Percentiles rank a stretch among this genome's conserved stretches.
Conservation (phyloP, 805 yeast species). For the Suhomyces emberorum region DNA sequence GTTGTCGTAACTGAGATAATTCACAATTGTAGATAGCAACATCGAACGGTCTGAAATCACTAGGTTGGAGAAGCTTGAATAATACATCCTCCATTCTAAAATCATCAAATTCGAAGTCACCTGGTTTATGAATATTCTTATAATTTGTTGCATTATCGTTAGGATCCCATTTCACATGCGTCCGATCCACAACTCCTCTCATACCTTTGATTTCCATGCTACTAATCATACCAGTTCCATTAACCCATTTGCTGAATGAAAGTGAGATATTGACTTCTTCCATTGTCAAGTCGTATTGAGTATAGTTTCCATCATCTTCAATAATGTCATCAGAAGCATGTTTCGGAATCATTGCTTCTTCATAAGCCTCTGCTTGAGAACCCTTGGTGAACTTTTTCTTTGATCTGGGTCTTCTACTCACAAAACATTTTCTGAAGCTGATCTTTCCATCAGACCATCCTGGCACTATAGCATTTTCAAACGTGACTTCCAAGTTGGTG, state of each 20-base stretch:
- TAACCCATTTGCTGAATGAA: conserved; percentile 81
- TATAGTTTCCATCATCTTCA: conserved; percentile 87
- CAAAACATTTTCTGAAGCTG: conserved; percentile 78
- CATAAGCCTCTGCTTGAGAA: conserved; percentile 68
- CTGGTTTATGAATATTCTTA: conserved; percentile 68
- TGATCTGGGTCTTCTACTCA: conserved; percentile 75
- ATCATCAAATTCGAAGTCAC: conserved; percentile 89
- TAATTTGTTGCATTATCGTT: conserved; percentile 82
- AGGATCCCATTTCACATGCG: conserved; percentile 79
- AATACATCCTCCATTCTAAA: conserved; percentile 82
- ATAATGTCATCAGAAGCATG: conserved; percentile 27
- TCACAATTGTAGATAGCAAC: conserved; percentile 88
- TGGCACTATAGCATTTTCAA: conserved; percentile 92
- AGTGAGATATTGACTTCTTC: conserved; percentile 80
- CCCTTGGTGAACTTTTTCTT: conserved; percentile 60
- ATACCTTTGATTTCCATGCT: conserved; percentile 76
- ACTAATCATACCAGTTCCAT: conserved; percentile 83
- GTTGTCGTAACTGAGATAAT: conserved; percentile 73
- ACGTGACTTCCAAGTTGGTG: conserved; percentile 77
- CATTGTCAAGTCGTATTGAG: conserved; percentile 89
- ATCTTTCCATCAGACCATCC: conserved; percentile 89
- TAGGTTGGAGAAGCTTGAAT: conserved; percentile 79
- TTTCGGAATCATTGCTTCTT: conserved; percentile 38
- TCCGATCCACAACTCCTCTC: conserved; percentile 89
- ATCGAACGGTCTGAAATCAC: conserved; percentile 75